Percentiles rank a stretch among this genome's conserved stretches.
Evolutionary conservation across 1,139 yeast species (phyloP).

Genomic region (Candida pseudoviswanathii): DNA sequence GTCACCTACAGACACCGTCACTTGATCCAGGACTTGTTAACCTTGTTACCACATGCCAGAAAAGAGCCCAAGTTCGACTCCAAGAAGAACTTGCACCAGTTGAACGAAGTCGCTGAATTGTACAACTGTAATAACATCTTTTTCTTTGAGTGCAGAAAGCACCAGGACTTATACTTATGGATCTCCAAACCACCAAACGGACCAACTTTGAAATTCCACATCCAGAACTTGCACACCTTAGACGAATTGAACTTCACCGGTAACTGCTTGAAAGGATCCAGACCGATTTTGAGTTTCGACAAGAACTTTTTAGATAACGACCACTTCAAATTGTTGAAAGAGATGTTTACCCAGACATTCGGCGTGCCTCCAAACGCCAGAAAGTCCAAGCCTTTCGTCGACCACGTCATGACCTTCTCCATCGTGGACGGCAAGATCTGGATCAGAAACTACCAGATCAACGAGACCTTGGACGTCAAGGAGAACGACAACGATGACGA

Average conservation of each 20-base stretch:
- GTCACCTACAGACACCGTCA: conserved; percentile 95
- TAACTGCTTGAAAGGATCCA: conserved; percentile 91
- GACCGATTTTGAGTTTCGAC: conserved; percentile 94
- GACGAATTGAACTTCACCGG: conserved; percentile 97
- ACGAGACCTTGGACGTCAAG: conserved; percentile 63
- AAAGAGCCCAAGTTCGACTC: conserved; percentile 96
- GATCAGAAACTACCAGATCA: conserved; percentile 93
- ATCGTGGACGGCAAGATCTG: conserved; percentile 93
- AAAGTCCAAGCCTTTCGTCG: conserved; percentile 91
- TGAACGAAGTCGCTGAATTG: conserved; percentile 94
- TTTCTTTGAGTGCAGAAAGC: conserved; percentile 96
- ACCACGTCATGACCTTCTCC: conserved; percentile 91
- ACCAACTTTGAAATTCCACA: conserved; percentile 90
- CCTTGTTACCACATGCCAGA: conserved; percentile 90
- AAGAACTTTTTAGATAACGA: conserved; percentile 59
- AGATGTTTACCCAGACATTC: conserved; percentile 79
- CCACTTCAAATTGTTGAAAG: conserved; percentile 78
- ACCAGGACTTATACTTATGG: conserved; percentile 94
- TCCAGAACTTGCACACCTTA: conserved; percentile 93
- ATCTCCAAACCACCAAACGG: conserved; percentile 97
- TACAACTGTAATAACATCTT: conserved; percentile 95
- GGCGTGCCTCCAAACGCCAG: conserved; percentile 98
- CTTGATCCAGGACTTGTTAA: conserved; percentile 76
- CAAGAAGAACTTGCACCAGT: conserved; percentile 82
- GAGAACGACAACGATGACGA: conserved; percentile 41